Evolutionary conservation across 2,329 filamentous ascomycete genomes (phyloP), one percentile per base, ranked within the genome.

Genomic region (Penicillium aurantiogriseum): DNA sequence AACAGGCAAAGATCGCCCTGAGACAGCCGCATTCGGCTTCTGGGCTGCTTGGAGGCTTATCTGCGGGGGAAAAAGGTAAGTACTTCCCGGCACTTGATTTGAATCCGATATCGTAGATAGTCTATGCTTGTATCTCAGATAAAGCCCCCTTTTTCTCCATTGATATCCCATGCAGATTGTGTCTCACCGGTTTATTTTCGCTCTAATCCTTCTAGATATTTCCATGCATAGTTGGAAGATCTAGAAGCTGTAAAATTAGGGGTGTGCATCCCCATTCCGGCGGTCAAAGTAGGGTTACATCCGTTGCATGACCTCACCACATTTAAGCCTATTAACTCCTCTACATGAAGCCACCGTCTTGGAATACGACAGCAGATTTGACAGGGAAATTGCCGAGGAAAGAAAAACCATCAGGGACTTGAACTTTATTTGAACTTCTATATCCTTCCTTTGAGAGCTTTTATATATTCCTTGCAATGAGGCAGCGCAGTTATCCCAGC

Each of bases 11-110:
- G 63, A 65, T 65, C 61, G 36, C 17, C 40, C 36, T 33, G 48
- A 33, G 48, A 55, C 40, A 45, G 62, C 64, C 64, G 62, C 62
- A 65, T 64, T 51, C 50, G 53, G 36, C 5, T 33, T 17, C 31
- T 27, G 25, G 40, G 11, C 43, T 57, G n/a, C 17, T 6, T 31
- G n/a, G 21, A 35, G 39, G 19, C 50, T 57, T 54, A 54, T 57
- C 50, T 42, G 36, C 21, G 49, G 54, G 19, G 23, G 13, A n/a
- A 35, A 39, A 17, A 4, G 11, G 25, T 40, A 49, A 3, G 13
- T 33, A 17, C 29, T 6, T 35, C 29, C 13, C 1, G 27, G 23
- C 23, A 23, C 29, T 23, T 47, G 11, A 25, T 23, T 25, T n/a
- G 29, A 35, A 25, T 47, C 5, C 31, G 13, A 47, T 35, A n/a